Evolutionary conservation across 495 filamentous ascomycete species (phyloP).

Genomic region (Delitschia confertaspora): DNA sequence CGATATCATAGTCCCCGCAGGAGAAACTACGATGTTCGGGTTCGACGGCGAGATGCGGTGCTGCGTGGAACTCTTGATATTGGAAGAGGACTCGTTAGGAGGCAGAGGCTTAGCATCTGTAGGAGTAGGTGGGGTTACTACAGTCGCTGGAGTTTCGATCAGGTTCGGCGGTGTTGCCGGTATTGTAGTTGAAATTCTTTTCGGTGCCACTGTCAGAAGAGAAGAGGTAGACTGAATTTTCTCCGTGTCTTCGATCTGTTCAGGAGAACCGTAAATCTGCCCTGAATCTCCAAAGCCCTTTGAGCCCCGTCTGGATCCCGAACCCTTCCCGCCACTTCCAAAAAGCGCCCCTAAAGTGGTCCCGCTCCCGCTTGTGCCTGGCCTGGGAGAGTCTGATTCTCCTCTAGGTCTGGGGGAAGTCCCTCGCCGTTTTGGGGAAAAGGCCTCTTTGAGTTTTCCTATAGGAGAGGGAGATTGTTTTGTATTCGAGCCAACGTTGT

Average conservation of each 20-base stretch:
- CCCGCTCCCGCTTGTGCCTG: constrained; percentile 13
- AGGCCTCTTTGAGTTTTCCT: constrained; percentile 32
- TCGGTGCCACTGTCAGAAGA: constrained; percentile 11
- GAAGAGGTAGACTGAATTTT: constrained; percentile 18
- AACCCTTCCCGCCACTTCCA: constrained; percentile 15
- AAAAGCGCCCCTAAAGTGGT: constrained; percentile 25
- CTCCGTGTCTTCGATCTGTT: constrained; percentile 12
- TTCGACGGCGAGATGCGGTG: constrained; percentile 29
- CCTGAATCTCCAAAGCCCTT: constrained; percentile 13
- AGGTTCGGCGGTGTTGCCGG: constrained; percentile 34
- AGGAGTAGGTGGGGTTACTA: constrained; percentile 38
- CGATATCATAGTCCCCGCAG: constrained; percentile 68
- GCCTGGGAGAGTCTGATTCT: constrained; percentile 20
- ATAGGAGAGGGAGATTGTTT: constrained; percentile 30
- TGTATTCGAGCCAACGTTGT: constrained; percentile 10
- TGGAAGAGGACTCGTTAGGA: constrained; percentile 22
- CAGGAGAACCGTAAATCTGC: constrained; percentile 13
- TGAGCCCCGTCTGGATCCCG: constrained; percentile 8
- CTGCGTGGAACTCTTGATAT: constrained; percentile 22
- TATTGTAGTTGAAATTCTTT: constrained; percentile 21
- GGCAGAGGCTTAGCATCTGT: constrained; percentile 29
- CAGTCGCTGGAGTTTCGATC: constrained; percentile 33
- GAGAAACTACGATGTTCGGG: constrained; percentile 36
- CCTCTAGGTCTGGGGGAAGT: constrained; percentile 19
- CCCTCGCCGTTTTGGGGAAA: constrained; percentile 24